phyloP scores from a whole-genome alignment of 2,329 filamentous ascomycete genomes.

The Aspergillus persii region DNA sequence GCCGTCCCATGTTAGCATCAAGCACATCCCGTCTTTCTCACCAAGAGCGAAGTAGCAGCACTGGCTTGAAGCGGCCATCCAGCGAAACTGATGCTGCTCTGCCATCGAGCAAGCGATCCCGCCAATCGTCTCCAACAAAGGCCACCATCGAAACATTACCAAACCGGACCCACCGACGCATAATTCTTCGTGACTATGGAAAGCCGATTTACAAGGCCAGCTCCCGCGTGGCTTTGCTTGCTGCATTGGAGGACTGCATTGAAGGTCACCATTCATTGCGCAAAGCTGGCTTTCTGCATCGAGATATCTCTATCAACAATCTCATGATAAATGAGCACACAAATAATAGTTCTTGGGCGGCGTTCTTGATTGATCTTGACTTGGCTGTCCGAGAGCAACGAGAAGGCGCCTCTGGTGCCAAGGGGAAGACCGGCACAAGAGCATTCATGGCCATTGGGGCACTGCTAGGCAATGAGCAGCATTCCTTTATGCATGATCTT shows the following conservation, averaged over 20 bases:
- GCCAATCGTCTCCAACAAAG: too few relatives aligned
- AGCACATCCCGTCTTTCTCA: too few relatives aligned
- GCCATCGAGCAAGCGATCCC: neutral
- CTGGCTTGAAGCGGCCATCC: constrained; percentile 18
- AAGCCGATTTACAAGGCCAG: too few relatives aligned
- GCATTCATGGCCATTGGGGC: constrained; percentile 41
- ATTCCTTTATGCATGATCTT: constrained; percentile 46
- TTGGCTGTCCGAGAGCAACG: constrained; percentile 32
- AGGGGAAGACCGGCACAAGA: constrained; percentile 42
- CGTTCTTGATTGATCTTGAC: constrained; percentile 35
- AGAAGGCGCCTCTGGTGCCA: constrained; percentile 36
- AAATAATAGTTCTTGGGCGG: constrained; percentile 1
- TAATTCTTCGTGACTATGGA: too few relatives aligned
- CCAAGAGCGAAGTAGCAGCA: too few relatives aligned
- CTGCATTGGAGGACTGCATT: neutral
- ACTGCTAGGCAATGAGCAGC: constrained; percentile 39
- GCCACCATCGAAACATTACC: too few relatives aligned
- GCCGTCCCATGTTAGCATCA: too few relatives aligned
- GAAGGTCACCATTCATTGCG: neutral
- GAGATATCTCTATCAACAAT: constrained; percentile 48
- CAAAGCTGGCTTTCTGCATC: constrained; percentile 40
- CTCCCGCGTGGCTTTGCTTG: neutral
- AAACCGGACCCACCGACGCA: too few relatives aligned
- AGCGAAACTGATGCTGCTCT: constrained; percentile 11
- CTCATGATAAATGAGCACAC: constrained; percentile 49